Evolutionary conservation across 208 protist genomes (phyloP), one percentile per base, ranked within the genome.

Genomic region (Leishmania lainsoni): DNA sequence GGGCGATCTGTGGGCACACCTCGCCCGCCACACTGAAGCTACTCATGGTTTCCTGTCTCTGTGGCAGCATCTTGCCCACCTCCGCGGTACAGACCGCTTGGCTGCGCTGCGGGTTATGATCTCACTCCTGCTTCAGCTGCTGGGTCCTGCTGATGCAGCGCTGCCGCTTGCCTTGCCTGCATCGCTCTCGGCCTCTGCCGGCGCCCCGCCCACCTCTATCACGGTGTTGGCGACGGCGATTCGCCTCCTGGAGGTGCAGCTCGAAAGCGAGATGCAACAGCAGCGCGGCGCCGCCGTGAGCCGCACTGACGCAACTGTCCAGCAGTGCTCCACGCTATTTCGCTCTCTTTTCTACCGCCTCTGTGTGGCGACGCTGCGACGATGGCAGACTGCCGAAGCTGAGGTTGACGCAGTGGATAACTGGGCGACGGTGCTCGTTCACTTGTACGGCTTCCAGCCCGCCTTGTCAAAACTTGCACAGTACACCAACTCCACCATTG

Each of bases 391-490:
- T 5, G 72, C n/a, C 10, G 79, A 86, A 32, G 32, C 72, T 29
- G 84, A 70, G 14, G 59, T 71, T 42, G 81, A 77, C 17, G 86
- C 85, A 8, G 80, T 93, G 20, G 73, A 71, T 71, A 80, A 75
- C n/a, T 93, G 90, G 90, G 80, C 89, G 73, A 78, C 78, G 39
- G 79, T 77, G 9, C 78, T 84, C 35, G 54, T 52, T 29, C 82
- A 89, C 81, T 77, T 93, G 51, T 93, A 83, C 75, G 91, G 89
- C 26, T 91, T 89, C 71, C 83, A 87, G 51, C 81, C 81, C 48
- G 83, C 76, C 32, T 54, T 85, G 12, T 56, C 71, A 8, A 74
- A 65, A 48, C 68, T 85, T 9, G 70, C 52, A 61, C 75, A 85
- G 72, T 81, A 80, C 71, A 81, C 76, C 29, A 85, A 85, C 76